A percentile compares a stretch with the other conserved stretches of the same genome.
phyloP scores from a whole-genome alignment of 768 basidiomycete species.

The Kwoniella sp. region DNA sequence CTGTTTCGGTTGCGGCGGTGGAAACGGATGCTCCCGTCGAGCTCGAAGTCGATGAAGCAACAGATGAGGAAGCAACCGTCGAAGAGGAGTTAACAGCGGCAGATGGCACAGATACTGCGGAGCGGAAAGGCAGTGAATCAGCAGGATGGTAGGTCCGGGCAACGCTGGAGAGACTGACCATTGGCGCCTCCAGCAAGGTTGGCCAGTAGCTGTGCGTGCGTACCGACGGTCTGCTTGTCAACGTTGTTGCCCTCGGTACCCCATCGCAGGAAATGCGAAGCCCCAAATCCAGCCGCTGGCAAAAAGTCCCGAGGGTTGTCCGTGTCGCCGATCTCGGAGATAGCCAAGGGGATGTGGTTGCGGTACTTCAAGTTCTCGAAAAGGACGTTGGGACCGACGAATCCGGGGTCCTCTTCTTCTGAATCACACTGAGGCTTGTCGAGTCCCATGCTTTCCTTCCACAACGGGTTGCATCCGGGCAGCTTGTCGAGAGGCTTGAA shows the following conservation, averaged over 20 bases:
- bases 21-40: too few relatives aligned
- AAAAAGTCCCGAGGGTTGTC: background rate
- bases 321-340: constrained; percentile 6
- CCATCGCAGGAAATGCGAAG: constrained; percentile 18
- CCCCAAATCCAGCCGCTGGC: constrained; percentile 19
- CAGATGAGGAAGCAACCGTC: background rate
- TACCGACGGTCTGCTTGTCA: constrained; percentile 6
- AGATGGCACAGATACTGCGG: too few relatives aligned
- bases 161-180: background rate
- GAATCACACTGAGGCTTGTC: constrained; percentile 26
- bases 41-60: background rate
- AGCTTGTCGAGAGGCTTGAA: constrained; percentile 25
- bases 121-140: too few relatives aligned
- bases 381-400: constrained; percentile 24
- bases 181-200: background rate
- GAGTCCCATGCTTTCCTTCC: constrained; percentile 17
- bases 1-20: background rate
- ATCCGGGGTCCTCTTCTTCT: constrained; percentile 9
- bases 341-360: constrained; percentile 20
- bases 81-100: background rate
- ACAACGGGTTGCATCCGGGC: constrained; percentile 42
- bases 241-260: constrained; percentile 19
- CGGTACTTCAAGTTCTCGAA: constrained; percentile 30
- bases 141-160: background rate
- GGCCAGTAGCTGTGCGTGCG: background rate